These are phyloP conservation scores for Saccharomyces hybrid DNA, from an alignment of 1,139 yeast species.

Conservation along the genomic window DNA sequence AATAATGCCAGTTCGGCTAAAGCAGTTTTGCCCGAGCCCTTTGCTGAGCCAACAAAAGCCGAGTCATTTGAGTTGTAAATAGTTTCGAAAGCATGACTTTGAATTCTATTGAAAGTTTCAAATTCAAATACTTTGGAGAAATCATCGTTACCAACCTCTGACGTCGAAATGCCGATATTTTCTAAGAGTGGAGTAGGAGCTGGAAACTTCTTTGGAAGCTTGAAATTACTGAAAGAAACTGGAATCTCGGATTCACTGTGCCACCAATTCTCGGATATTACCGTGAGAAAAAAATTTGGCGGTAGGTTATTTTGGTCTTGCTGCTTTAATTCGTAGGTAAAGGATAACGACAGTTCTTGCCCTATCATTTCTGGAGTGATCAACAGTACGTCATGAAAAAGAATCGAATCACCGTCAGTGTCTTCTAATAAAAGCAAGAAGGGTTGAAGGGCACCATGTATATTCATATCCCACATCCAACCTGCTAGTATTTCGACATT, in stretches of 20 bases:
- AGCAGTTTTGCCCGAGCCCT: slow-evolving; percentile 68
- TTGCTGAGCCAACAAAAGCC: slow-evolving; percentile 60
- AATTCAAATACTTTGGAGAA: slow-evolving; percentile 40
- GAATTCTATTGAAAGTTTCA: slow-evolving; percentile 55
- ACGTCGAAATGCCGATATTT: neutral
- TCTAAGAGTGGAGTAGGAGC: slow-evolving; percentile 32
- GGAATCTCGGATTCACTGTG: slow-evolving; percentile 64
- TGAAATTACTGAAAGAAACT: slow-evolving; percentile 46
- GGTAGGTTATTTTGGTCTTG: slow-evolving; percentile 45
- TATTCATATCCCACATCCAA: slow-evolving; percentile 64
- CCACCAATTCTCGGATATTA: slow-evolving; percentile 79
- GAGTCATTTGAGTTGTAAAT: slow-evolving; percentile 53
- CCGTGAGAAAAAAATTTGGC: slow-evolving; percentile 69
- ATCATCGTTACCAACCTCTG: slow-evolving; percentile 30
- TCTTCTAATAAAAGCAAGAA: slow-evolving; percentile 75
- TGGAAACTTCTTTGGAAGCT: slow-evolving; percentile 62
- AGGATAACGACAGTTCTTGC: slow-evolving; percentile 52
- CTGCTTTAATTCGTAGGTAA: slow-evolving; percentile 46
- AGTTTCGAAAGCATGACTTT: slow-evolving; percentile 59
- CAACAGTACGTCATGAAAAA: slow-evolving; percentile 49
- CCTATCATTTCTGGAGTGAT: slow-evolving; percentile 44
- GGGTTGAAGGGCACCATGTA: slow-evolving; percentile 60
- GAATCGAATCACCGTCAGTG: slow-evolving; percentile 68
- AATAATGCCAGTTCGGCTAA: slow-evolving; percentile 69
- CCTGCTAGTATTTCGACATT: slow-evolving; percentile 60